A percentile compares a stretch with the other conserved stretches of the same genome.
Evolutionary conservation across 2,329 filamentous ascomycete genomes (phyloP).

Genomic region (Verticillium tricorpus): DNA sequence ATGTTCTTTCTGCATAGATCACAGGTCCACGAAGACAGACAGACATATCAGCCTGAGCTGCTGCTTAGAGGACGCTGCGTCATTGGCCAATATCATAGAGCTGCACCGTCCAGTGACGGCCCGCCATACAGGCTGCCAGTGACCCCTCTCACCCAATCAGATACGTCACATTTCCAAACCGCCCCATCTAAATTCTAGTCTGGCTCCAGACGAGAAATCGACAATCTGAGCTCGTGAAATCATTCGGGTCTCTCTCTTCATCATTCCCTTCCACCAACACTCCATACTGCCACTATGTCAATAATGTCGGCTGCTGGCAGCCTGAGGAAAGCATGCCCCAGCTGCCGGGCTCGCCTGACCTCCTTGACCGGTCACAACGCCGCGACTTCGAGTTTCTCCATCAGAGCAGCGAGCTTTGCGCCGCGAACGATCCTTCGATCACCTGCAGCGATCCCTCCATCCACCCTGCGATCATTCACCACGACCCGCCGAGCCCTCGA

Average conservation of each 20-base stretch:
- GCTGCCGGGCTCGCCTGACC: conserved; percentile 7
- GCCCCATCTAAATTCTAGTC: neutral
- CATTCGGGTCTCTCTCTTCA: neutral
- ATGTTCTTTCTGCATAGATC: too few species aligned
- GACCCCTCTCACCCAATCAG: neutral
- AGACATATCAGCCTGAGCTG: too few species aligned
- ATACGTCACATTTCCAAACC: neutral
- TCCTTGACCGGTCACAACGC: neutral
- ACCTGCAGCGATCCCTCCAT: conserved; percentile 1
- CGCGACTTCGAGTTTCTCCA: conserved; percentile 1
- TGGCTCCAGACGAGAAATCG: neutral
- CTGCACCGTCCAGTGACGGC: too few species aligned
- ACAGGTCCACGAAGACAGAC: too few species aligned
- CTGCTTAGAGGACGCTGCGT: too few species aligned
- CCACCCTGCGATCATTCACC: conserved; percentile 1
- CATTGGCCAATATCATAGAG: too few species aligned
- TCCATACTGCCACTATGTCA: neutral
- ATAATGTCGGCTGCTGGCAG: conserved; percentile 6
- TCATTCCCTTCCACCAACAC: neutral
- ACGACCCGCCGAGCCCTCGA: neutral
- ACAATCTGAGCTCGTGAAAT: neutral
- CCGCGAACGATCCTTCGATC: conserved; percentile 3
- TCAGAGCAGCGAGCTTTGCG: neutral
- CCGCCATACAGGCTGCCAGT: too few species aligned
- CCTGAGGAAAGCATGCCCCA: conserved; percentile 8